A percentile compares a stretch with the other conserved stretches of the same genome.
Conservation (phyloP, 1,139 yeast species). For the Yueomyces sp. region DNA sequence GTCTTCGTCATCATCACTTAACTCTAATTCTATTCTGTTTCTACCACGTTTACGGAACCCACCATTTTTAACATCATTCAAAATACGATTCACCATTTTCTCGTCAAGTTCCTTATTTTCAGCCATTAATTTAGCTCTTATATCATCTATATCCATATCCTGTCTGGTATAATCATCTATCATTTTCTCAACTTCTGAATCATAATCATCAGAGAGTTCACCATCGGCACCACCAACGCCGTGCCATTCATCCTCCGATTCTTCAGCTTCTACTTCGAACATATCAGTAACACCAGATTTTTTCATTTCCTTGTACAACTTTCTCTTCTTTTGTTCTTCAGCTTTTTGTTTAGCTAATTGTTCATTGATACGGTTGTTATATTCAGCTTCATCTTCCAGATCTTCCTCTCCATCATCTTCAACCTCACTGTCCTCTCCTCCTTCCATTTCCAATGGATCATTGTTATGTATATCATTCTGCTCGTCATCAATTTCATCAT, state of each 20-base stretch:
- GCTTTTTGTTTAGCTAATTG: slow-evolving; percentile 11
- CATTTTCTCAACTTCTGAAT: slow-evolving; percentile 71
- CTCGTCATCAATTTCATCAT: slow-evolving; percentile 4
- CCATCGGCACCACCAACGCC: slow-evolving; percentile 80
- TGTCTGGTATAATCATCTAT: slow-evolving; percentile 61
- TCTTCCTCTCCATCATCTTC: background rate
- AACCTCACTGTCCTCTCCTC: slow-evolving; percentile 2
- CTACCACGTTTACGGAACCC: slow-evolving; percentile 56
- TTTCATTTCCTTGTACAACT: slow-evolving; percentile 28
- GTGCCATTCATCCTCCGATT: slow-evolving; percentile 93
- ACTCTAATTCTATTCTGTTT: slow-evolving; percentile 48
- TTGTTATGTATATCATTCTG: slow-evolving; percentile 2
- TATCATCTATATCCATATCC: slow-evolving; percentile 45
- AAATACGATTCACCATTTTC: slow-evolving; percentile 56
- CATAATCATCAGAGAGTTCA: slow-evolving; percentile 52
- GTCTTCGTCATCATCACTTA: slow-evolving; percentile 45
- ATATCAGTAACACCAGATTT: slow-evolving; percentile 23
- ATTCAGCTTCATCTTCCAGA: slow-evolving; percentile 3
- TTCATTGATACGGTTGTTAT: slow-evolving; percentile 3
- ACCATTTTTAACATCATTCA: slow-evolving; percentile 76
- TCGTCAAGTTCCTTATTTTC: slow-evolving; percentile 61
- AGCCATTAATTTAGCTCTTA: slow-evolving; percentile 50
- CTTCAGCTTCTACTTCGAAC: slow-evolving; percentile 64
- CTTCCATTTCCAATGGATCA: background rate
- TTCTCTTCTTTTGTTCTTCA: slow-evolving; percentile 31